A percentile compares a stretch with the other conserved stretches of the same genome.
phyloP scores from a whole-genome alignment of 1,284 basidiomycete genomes.

The Filobasidium uniguttulatum region DNA sequence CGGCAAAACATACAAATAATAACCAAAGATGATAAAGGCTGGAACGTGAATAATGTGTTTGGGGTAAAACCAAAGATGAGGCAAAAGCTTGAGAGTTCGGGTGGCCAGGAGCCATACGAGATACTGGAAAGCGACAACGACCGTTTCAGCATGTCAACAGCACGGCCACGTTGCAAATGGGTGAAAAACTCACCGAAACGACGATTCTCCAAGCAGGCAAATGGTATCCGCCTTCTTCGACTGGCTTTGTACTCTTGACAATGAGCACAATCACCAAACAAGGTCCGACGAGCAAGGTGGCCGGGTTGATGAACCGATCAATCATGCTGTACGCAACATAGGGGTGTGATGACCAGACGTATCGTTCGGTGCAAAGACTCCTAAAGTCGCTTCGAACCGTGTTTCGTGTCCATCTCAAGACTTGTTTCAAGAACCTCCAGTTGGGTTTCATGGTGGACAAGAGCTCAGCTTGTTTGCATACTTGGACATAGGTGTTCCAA shows the following conservation, averaged over 20 bases:
- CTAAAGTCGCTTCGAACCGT: constrained; percentile 82
- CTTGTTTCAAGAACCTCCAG: constrained; percentile 86
- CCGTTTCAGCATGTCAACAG: neutral
- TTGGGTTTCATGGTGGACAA: constrained; percentile 90
- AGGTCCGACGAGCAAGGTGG: constrained; percentile 72
- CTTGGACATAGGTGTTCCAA: constrained; percentile 84
- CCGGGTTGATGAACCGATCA: constrained; percentile 80
- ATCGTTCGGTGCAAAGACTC: constrained; percentile 70
- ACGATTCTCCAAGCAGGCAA: constrained; percentile 67
- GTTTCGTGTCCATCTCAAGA: constrained; percentile 80
- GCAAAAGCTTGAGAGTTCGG: constrained; percentile 70
- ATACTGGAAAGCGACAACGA: constrained; percentile 41
- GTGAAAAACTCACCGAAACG: neutral
- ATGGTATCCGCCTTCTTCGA: constrained; percentile 65
- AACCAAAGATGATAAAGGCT: constrained; percentile 80
- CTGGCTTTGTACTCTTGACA: constrained; percentile 58
- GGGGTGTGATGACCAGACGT: constrained; percentile 76
- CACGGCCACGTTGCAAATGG: neutral
- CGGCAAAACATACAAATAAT: constrained; percentile 40
- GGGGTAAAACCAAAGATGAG: constrained; percentile 72
- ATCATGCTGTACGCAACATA: constrained; percentile 88
- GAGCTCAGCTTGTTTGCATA: constrained; percentile 76
- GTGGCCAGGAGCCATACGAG: constrained; percentile 68
- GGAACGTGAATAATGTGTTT: constrained; percentile 77
- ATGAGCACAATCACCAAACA: constrained; percentile 59